Percentiles rank a stretch among this genome's conserved stretches.
Evolutionary conservation across 768 basidiomycete genomes (phyloP).

Genomic region (Auriculariales sp.): DNA sequence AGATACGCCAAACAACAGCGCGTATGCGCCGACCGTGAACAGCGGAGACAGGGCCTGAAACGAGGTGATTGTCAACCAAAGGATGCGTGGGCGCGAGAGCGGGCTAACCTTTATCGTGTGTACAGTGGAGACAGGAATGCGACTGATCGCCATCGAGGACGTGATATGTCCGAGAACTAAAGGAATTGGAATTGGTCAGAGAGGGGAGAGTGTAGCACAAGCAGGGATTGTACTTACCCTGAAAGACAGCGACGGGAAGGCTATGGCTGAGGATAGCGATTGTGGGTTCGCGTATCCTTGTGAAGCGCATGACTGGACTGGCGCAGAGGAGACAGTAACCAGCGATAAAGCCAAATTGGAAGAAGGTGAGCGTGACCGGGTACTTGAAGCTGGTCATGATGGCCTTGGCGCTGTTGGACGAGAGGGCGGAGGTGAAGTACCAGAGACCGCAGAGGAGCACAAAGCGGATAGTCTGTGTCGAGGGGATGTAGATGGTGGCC

Average conservation of each 20-base stretch:
- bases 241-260: constrained; percentile 92
- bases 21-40: constrained; percentile 94
- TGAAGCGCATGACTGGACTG: constrained; percentile 54
- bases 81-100: background rate
- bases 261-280: constrained; percentile 61
- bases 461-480: constrained; percentile 34
- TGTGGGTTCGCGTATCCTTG: constrained; percentile 52
- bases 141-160: constrained; percentile 91
- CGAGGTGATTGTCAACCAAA: constrained; percentile 3
- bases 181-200: no score
- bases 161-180: constrained; percentile 97
- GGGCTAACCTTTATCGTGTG: constrained; percentile 90
- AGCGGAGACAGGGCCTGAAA: constrained; percentile 84
- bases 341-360: constrained; percentile 94
- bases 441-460: constrained; percentile 74
- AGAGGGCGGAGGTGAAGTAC: constrained; percentile 87
- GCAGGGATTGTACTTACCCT: no score
- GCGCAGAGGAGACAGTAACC: constrained; percentile 75
- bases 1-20: constrained; percentile 81
- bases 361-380: constrained; percentile 91
- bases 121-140: constrained; percentile 93
- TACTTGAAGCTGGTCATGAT: constrained; percentile 88
- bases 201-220: no score
- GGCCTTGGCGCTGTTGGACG: constrained; percentile 92
- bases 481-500: constrained; percentile 1